Percentiles rank a stretch among this genome's conserved stretches.
Evolutionary conservation across 345 rosid species (phyloP).

Genomic region (Melastoma malabathricum): DNA sequence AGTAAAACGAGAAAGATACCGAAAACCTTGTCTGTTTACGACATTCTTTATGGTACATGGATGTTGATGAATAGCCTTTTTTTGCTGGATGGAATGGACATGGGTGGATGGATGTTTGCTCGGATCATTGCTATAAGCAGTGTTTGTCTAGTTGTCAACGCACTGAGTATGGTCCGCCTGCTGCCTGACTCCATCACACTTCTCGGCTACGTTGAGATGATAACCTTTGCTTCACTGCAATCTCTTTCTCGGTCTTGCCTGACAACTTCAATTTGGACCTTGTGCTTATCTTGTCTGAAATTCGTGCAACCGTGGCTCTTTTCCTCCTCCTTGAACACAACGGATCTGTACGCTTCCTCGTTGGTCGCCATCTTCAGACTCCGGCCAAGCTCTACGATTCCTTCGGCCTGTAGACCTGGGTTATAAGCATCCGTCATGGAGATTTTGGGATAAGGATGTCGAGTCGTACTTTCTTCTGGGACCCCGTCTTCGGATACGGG

Average conservation of each 20-base stretch:
- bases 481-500: too few relatives aligned
- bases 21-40: too few relatives aligned
- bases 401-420: background rate
- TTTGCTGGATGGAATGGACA: too few relatives aligned
- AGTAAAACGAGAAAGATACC: too few relatives aligned
- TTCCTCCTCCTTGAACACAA: background rate
- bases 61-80: too few relatives aligned
- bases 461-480: background rate
- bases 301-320: too few relatives aligned
- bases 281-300: background rate
- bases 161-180: conserved; percentile 8
- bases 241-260: too few relatives aligned
- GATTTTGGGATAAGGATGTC: too few relatives aligned
- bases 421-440: background rate
- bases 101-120: too few relatives aligned
- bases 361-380: background rate
- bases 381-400: background rate
- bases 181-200: conserved; percentile 3
- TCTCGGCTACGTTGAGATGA: conserved; percentile 2
- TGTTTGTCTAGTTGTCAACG: background rate
- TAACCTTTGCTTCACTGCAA: too few relatives aligned
- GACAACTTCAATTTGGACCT: background rate
- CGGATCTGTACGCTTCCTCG: background rate
- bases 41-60: too few relatives aligned
- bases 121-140: too few relatives aligned